phyloP scores from a whole-genome alignment of 345 rosid species.

The Euphorbia lathyris region DNA sequence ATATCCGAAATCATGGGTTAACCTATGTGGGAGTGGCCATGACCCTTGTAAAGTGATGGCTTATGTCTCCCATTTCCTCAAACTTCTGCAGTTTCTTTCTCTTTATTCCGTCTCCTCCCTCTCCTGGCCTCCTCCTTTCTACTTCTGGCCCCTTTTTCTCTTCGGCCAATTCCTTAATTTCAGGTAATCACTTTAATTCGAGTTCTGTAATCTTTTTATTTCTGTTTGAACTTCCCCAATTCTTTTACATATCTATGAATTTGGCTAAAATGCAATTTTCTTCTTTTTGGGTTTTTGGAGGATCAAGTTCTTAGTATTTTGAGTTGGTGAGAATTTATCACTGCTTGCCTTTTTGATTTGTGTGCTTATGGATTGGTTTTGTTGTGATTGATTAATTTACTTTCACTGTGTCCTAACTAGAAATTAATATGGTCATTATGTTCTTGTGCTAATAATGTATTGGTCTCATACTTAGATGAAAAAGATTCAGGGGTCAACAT shows the following conservation, averaged over 20 bases:
- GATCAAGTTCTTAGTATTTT: neutral
- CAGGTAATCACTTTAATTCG: slow-evolving; percentile 40
- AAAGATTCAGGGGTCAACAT: neutral
- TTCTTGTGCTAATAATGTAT: neutral
- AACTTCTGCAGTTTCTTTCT: slow-evolving; percentile 67
- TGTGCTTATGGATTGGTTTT: neutral
- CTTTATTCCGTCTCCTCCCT: slow-evolving; percentile 66
- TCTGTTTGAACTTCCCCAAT: no score
- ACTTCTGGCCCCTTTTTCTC: slow-evolving; percentile 81
- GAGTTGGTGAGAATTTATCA: no score
- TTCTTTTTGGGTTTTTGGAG: neutral
- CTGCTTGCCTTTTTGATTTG: neutral
- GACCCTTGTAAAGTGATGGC: slow-evolving; percentile 86
- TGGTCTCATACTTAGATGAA: neutral
- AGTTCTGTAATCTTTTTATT: no score
- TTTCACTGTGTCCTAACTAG: neutral
- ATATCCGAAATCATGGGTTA: slow-evolving; percentile 73
- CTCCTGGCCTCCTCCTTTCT: slow-evolving; percentile 81
- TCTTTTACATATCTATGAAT: no score
- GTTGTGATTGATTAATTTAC: neutral
- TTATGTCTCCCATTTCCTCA: slow-evolving; percentile 60
- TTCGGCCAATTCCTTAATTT: slow-evolving; percentile 94
- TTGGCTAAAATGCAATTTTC: neutral
- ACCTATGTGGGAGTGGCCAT: slow-evolving; percentile 57
- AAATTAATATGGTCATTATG: neutral